A percentile compares a stretch with the other conserved stretches of the same genome.
Conservation (phyloP, 2,329 filamentous ascomycete species). For the Calonectria fujianensis region DNA sequence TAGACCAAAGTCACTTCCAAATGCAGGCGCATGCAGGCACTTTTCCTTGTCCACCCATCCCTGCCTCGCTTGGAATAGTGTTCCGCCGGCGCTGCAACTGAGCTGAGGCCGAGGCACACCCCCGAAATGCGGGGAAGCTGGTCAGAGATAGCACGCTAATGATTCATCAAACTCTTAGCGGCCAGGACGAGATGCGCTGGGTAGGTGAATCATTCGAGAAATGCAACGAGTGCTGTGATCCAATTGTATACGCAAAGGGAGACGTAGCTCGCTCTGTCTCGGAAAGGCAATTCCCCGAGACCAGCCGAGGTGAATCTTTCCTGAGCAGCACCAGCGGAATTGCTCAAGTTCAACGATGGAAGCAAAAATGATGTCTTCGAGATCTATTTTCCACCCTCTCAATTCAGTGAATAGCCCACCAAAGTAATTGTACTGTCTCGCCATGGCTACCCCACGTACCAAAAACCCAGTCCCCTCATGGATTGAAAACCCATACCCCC, state of each 20-base stretch:
- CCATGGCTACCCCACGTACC: constrained; percentile 51
- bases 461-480: constrained; percentile 58
- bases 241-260: background rate
- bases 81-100: background rate
- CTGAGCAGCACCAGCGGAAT: background rate
- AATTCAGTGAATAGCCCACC: background rate
- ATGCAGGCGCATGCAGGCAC: constrained; percentile 12
- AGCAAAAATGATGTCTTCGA: background rate
- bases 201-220: constrained; percentile 11
- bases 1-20: constrained; percentile 14
- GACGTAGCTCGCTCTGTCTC: background rate
- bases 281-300: constrained; percentile 28
- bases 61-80: constrained; percentile 23
- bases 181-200: background rate
- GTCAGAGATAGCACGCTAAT: constrained; percentile 23
- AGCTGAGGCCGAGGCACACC: constrained; percentile 31
- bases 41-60: background rate
- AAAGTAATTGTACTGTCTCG: background rate
- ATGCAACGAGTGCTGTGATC: background rate
- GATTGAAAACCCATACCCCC: constrained; percentile 58
- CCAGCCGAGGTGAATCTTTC: constrained; percentile 34
- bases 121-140: constrained; percentile 40
- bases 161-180: constrained; percentile 34
- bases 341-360: background rate
- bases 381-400: background rate